phyloP scores from a whole-genome alignment of 148 eudicot genomes.

The Selenicereus undatus region DNA sequence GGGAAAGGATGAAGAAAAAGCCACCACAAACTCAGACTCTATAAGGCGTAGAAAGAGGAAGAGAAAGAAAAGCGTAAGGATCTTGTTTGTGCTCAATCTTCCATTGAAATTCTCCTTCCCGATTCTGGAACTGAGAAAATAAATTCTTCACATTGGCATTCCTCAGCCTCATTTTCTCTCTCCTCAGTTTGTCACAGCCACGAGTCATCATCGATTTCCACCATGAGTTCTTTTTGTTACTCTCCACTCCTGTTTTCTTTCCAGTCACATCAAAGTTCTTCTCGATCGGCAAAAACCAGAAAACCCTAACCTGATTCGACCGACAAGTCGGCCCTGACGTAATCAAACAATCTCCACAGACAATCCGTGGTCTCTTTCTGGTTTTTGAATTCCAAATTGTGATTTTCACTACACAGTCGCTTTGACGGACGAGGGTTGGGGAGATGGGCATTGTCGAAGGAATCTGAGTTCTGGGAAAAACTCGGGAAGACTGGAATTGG shows the following conservation, averaged over 20 bases:
- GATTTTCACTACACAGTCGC: neutral
- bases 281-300: neutral
- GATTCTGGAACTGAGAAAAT: neutral
- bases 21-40: neutral
- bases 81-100: neutral
- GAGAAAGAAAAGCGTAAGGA: neutral
- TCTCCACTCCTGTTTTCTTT: neutral
- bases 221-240: neutral
- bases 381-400: neutral
- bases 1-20: no score
- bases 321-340: neutral
- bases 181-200: neutral
- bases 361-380: neutral
- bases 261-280: neutral
- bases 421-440: neutral
- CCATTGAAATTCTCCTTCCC: neutral
- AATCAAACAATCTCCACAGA: neutral
- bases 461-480: no score
- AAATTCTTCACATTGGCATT: neutral
- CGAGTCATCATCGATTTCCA: neutral
- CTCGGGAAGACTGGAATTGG: neutral
- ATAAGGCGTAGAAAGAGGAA: neutral
- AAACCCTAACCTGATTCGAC: neutral
- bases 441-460: no score
- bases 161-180: neutral